Evolutionary conservation across 331 rosid genomes (phyloP).

Genomic region (Stylosanthes scabra): DNA sequence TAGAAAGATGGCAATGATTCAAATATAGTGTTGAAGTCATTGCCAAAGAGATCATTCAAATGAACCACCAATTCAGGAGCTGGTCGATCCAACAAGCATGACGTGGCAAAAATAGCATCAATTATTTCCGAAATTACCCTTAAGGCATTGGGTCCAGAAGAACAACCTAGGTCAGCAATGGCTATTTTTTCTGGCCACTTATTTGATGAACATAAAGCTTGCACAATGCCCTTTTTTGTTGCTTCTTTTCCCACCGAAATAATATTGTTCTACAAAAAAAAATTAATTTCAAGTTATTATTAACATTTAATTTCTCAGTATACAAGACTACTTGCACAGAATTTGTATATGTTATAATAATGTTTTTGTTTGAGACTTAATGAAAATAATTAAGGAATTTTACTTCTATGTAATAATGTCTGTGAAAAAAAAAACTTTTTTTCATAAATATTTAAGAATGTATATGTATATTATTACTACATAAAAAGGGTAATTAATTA

Average conservation of each 20-base stretch:
- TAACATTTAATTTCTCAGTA: background rate
- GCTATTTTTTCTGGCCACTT: conserved; percentile 52
- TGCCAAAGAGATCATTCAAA: conserved; percentile 72
- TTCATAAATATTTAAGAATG: no score
- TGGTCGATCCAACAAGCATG: conserved; percentile 13
- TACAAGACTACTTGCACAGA: background rate
- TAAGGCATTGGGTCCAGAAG: conserved; percentile 84
- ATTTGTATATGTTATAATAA: background rate
- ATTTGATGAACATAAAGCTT: conserved; percentile 32
- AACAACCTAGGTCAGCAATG: conserved; percentile 88
- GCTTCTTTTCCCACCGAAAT: conserved; percentile 47
- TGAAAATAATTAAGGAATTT: no score
- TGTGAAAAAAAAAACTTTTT: no score
- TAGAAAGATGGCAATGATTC: conserved; percentile 69
- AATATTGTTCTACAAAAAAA: conserved; percentile 52
- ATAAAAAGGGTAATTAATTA: no score
- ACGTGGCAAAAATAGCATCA: conserved; percentile 38
- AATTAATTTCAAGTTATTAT: background rate
- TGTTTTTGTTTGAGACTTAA: background rate
- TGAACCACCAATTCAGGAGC: conserved; percentile 57
- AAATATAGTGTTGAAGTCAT: conserved; percentile 80
- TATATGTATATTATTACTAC: no score
- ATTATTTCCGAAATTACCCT: conserved; percentile 53
- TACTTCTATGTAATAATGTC: no score
- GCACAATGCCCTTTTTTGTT: conserved; percentile 47